These are phyloP conservation scores for Phaeotremella skinneri DNA, from an alignment of 768 basidiomycete species.

Conservation along the genomic window DNA sequence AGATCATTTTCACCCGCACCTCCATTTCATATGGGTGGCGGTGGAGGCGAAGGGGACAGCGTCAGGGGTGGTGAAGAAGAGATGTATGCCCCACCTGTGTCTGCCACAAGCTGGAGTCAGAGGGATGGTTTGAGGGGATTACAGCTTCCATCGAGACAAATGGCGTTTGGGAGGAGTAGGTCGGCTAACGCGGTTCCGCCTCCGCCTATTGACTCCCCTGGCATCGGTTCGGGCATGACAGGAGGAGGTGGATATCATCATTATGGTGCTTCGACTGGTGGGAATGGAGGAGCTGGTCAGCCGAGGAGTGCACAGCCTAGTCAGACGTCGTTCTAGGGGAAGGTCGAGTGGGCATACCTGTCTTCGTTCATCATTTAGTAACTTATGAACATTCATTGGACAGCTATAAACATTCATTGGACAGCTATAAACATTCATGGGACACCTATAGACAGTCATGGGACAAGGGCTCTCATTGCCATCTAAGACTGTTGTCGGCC, in stretches of 20 bases:
- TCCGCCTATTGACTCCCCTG: background rate
- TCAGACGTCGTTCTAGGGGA: conserved; percentile 10
- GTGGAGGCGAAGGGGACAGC: background rate
- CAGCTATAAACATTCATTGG: too few relatives aligned
- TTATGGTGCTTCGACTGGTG: background rate
- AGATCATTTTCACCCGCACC: conserved; percentile 14
- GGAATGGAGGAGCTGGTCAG: background rate
- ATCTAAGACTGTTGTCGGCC: too few relatives aligned
- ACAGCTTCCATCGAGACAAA: conserved; percentile 35
- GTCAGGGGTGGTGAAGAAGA: conserved; percentile 21
- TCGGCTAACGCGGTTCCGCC: conserved; percentile 15
- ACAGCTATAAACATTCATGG: too few relatives aligned
- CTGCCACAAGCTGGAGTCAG: background rate
- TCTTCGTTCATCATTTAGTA: too few relatives aligned
- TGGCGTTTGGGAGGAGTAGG: conserved; percentile 23
- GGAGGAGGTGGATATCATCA: background rate
- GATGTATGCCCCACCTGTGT: conserved; percentile 1
- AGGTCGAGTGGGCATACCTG: too few relatives aligned
- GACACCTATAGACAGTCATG: too few relatives aligned
- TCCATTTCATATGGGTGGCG: background rate
- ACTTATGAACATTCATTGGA: too few relatives aligned
- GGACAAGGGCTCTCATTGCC: too few relatives aligned
- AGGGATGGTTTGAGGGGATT: conserved; percentile 5
- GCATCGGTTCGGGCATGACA: background rate
- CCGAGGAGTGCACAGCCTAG: conserved; percentile 13